Base-by-base conservation (phyloP, 192 early-diverging fungal genomes). In the Paraglomus occultum region DNA sequence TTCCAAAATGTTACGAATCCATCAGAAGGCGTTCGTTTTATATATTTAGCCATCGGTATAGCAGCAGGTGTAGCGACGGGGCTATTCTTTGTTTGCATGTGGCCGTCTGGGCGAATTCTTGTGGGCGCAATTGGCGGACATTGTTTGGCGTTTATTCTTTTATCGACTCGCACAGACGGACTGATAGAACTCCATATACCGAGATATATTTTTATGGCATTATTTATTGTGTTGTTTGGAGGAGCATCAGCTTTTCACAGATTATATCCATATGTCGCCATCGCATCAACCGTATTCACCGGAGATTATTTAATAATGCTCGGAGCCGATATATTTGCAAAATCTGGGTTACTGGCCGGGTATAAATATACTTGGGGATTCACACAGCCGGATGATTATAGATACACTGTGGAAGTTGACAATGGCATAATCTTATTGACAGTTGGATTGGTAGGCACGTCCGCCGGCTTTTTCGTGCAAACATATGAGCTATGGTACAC, bases 361-460 rank as follows among this genome's bases (percentile, higher is more conserved):
- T 67, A 54, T 67, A 67, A 67, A 67, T 49, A 23, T 20, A 54
- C 53, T 43, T 67, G 66, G 66, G 66, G 66, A 3, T 67, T 23
- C 39, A 23, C 39, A 5, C 50, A 54, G 48, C 52, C 51, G 7
- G 42, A 54, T 18, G 43, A 55, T 67, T 67, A 67, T 55, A 10
- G 11, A 15, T 67, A 54, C 53, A 22, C 46, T 17, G 50, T 52
- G n/a, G 50, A 52, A 48, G 15, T 2, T 2, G 23, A 67, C 14
- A 31, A 38, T 23, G 15, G 12, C 6, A 45, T 67, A 20, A 55
- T 67, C 18, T 54, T 67, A 44, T 17, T 18, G 8, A 18, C 51
- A 2, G 45, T 67, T 45, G 52, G 51, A 55, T 1, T 45, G 43
- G 17, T 67, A 23, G 66, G 51, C n/a, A 42, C 51, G 3, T 5